Evolutionary conservation across 2,329 filamentous ascomycete genomes (phyloP).

Genomic region (Talaromyces sp.): DNA sequence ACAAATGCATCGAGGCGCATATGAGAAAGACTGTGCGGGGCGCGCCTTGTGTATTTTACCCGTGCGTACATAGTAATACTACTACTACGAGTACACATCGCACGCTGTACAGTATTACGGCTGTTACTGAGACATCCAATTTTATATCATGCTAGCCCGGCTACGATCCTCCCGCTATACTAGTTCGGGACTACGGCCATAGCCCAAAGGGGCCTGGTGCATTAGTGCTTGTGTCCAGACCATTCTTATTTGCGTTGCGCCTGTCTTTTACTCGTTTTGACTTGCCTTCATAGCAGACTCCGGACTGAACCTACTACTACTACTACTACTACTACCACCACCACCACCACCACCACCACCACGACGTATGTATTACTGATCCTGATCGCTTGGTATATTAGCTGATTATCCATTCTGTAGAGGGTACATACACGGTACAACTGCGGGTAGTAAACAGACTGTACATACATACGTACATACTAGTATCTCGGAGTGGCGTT

Average conservation of each 20-base stretch:
- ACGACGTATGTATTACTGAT: too few relatives aligned
- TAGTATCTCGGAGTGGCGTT: neutral
- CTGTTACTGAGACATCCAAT: conserved; percentile 6
- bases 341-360: too few relatives aligned
- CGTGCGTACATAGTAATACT: too few relatives aligned
- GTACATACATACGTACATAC: neutral
- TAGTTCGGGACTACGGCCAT: neutral
- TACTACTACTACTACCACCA: too few relatives aligned
- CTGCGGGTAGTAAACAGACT: neutral
- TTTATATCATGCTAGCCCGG: neutral
- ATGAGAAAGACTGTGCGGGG: conserved; percentile 1
- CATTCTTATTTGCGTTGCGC: neutral
- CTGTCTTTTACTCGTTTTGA: neutral
- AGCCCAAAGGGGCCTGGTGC: neutral
- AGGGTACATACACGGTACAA: neutral
- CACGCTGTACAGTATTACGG: too few relatives aligned
- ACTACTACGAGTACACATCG: too few relatives aligned
- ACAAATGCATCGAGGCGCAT: conserved; percentile 15
- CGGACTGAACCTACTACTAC: too few relatives aligned
- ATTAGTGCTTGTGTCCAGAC: conserved; percentile 1
- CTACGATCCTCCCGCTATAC: conserved; percentile 4
- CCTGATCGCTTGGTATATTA: too few relatives aligned
- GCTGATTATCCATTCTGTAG: neutral
- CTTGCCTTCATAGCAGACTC: neutral
- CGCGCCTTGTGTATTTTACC: neutral